A percentile compares a stretch with the other conserved stretches of the same genome.
These are phyloP conservation scores for Leucosporidium scottii DNA, from an alignment of 768 basidiomycete species.

Conservation along the genomic window DNA sequence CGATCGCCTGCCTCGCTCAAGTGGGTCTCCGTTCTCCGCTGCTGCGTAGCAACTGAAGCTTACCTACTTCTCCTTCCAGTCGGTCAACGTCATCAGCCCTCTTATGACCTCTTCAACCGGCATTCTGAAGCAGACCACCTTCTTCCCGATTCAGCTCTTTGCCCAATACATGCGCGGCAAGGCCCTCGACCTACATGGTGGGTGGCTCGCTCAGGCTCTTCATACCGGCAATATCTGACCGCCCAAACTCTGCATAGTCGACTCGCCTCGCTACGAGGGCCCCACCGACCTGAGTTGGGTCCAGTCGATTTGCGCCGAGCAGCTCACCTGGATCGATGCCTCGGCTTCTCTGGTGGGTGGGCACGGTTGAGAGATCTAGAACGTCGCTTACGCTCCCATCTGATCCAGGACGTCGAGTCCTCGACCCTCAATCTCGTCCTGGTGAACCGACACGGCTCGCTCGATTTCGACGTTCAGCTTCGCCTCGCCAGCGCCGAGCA, in stretches of 20 bases:
- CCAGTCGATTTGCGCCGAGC: slow-evolving; percentile 34
- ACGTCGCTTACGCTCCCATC: too few species aligned
- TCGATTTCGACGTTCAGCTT: background rate
- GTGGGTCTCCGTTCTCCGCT: slow-evolving; percentile 21
- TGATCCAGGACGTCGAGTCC: background rate
- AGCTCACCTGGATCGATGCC: background rate
- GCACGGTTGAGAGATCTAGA: too few species aligned
- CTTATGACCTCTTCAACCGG: slow-evolving; percentile 48
- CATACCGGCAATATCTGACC: too few species aligned
- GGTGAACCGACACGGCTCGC: background rate
- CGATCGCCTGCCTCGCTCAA: slow-evolving; percentile 59
- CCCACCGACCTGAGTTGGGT: background rate
- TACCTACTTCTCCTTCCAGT: background rate
- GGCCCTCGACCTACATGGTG: slow-evolving; percentile 44
- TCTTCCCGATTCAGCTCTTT: slow-evolving; percentile 53
- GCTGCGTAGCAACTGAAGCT: too few species aligned
- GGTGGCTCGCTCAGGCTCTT: too few species aligned
- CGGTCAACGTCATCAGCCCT: slow-evolving; percentile 44
- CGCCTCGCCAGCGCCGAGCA: background rate
- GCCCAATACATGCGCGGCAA: slow-evolving; percentile 53
- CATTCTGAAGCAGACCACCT: slow-evolving; percentile 50
- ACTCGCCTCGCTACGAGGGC: background rate
- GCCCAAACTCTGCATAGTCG: slow-evolving; percentile 36
- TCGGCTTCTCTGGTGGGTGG: background rate
- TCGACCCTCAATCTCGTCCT: background rate